A percentile compares a stretch with the other conserved stretches of the same genome.
phyloP scores from a whole-genome alignment of 2,329 filamentous ascomycete genomes.

The Xylaria sp. region DNA sequence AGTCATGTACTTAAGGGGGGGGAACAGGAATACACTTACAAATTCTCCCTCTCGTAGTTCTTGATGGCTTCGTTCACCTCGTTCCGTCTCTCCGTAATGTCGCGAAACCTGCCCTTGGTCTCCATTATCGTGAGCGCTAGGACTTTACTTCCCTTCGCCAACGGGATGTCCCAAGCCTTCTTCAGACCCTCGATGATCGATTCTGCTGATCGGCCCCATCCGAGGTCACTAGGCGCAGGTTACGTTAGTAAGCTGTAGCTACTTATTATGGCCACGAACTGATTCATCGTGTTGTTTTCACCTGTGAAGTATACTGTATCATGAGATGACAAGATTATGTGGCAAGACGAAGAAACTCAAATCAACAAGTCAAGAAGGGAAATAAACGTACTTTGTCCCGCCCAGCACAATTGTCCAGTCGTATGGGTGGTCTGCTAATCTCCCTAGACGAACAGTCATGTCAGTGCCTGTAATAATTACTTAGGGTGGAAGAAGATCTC shows the following conservation, averaged over 20 bases:
- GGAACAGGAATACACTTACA: constrained; percentile 56
- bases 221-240: constrained; percentile 60
- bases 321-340: background rate
- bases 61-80: constrained; percentile 66
- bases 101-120: constrained; percentile 49
- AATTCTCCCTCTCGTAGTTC: constrained; percentile 59
- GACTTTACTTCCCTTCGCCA: constrained; percentile 63
- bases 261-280: background rate
- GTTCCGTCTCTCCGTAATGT: constrained; percentile 53
- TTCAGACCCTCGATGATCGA: constrained; percentile 62
- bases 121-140: constrained; percentile 74
- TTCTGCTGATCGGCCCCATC: constrained; percentile 51
- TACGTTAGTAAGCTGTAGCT: constrained; percentile 12
- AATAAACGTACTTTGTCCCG: constrained; percentile 68
- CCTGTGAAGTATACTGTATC: background rate
- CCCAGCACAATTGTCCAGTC: constrained; percentile 73
- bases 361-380: background rate
- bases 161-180: constrained; percentile 61
- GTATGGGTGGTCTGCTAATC: constrained; percentile 32
- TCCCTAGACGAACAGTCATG: constrained; percentile 20
- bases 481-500: background rate
- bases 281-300: background rate
- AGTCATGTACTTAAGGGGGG: background rate
- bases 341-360: background rate
- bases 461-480: constrained; percentile 14